Evolutionary conservation across 805 yeast genomes (phyloP).

Genomic region (Zygotorulaspora florentina): DNA sequence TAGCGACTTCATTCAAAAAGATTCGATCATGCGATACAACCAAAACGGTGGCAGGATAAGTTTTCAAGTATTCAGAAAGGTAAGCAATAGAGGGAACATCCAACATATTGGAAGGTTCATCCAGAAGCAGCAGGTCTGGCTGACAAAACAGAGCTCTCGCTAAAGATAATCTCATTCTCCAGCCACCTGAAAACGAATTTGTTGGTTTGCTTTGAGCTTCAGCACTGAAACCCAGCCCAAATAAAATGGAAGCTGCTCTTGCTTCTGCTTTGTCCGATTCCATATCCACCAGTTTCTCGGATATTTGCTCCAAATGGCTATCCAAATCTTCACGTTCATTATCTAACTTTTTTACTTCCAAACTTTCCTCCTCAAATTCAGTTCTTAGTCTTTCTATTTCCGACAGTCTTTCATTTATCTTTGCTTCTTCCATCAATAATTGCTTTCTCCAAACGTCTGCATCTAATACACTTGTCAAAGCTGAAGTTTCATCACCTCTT

Average conservation of each 20-base stretch:
- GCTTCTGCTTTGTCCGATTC: conserved; percentile 97
- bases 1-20: conserved; percentile 94
- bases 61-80: conserved; percentile 82
- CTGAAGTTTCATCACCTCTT: conserved; percentile 86
- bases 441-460: conserved; percentile 99
- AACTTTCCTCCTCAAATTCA: conserved; percentile 71
- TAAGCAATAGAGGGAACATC: conserved; percentile 98
- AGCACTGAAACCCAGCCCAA: conserved; percentile 88
- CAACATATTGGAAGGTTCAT: conserved; percentile 99
- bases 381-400: conserved; percentile 67
- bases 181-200: conserved; percentile 96
- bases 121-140: conserved; percentile 87
- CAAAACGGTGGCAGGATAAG: conserved; percentile 86
- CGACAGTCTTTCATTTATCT: conserved; percentile 65
- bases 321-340: conserved; percentile 87
- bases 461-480: conserved; percentile 92
- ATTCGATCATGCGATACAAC: conserved; percentile 98
- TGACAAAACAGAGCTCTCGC: conserved; percentile 97
- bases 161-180: conserved; percentile 99
- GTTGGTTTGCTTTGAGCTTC: conserved; percentile 82
- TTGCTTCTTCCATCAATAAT: conserved; percentile 68
- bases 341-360: conserved; percentile 74
- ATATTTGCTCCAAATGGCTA: conserved; percentile 69
- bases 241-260: conserved; percentile 89
- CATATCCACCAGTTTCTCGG: conserved; percentile 82